Base-by-base conservation (phyloP, 805 yeast species). In the Alloascoidea africana region DNA sequence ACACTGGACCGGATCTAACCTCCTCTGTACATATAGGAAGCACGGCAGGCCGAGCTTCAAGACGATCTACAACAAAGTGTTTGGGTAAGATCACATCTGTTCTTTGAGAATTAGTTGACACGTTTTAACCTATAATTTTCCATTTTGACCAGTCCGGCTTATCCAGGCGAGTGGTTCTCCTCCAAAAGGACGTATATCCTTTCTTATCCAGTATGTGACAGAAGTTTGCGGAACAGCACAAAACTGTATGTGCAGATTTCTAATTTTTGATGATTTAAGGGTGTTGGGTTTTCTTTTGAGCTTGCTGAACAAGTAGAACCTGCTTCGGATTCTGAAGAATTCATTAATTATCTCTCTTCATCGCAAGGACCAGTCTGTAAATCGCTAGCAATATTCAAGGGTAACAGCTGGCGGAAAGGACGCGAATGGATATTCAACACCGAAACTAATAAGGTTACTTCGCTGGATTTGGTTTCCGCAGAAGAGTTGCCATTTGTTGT, bases 31-130 rank as follows among this genome's bases (percentile, higher is more conserved):
- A 13, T 18, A 39, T 14, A 15, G 39, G 5, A 30, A 19, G 13
- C 41, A 39, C 14, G 41, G 42, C 2, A 14, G 41, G 3, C 44
- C 44, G 14, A 40, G 43, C 13, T 62, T 72, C 45, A 65, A 64
- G 36, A 54, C 58, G 32, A 60, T 73, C 2, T 74, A 74, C 52
- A 68, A 68, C 47, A 67, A 63, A 50, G 56, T 65, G 3, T 70
- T 74, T 50, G 82, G 82, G 30, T 23, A 23, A 23, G 30, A 23
- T 8, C n/a, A n/a, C n/a, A n/a, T n/a, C n/a, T n/a, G n/a, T n/a
- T n/a, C n/a, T 23, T 23, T 23, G n/a, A 23, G 13, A 8, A 23
- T 8, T 23, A 8, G 13, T 23, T 8, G 30, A 23, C n/a, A 8
- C n/a, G 30, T 23, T 23, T 23, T 23, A 8, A 23, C 8, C 13